Evolutionary conservation across 208 protist genomes (phyloP), one percentile per base, ranked within the genome.

Genomic region (Leishmania guyanensis): DNA sequence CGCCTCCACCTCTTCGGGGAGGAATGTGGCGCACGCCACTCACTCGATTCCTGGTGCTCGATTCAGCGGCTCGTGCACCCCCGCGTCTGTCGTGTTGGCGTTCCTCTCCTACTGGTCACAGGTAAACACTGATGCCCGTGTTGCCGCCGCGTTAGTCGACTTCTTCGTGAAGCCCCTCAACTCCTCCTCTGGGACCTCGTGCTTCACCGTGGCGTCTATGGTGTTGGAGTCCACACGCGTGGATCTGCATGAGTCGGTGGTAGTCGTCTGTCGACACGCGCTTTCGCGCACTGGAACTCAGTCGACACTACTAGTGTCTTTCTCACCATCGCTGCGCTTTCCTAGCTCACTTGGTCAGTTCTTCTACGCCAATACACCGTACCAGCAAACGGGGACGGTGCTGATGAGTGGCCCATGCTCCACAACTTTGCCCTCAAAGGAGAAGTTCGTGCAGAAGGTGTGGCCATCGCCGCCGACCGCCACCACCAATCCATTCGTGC

Each of bases 61-160:
- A 33, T 12, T 22, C n/a, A 74, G 66, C 69, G 60, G 26, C 66
- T 16, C 77, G 43, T 39, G 78, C 65, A 73, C 60, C 20, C 77
- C 82, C 39, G 82, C 77, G 20, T 75, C 39, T 22, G 77, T 82
- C 6, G 72, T 70, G 16, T 58, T 85, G 17, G 82, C 82, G 39
- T 85, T 85, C 54, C 77, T 85, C 33, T 68, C 82, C 36, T 82
- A 79, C 73, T 85, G 82, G 82, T 46, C 54, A 17, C 82, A 85
- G 22, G 75, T 85, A 14, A 85, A 85, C 77, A 85, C 82, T 0
- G 77, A 79, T 58, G 12, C 75, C 39, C 50, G 78, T n/a, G 72
- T 85, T 26, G 56, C 77, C 69, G 54, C 77, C 17, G 77, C 82
- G 16, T 43, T 85, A 51, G 76, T 82, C 53, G 39, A 68, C 46